phyloP scores from a whole-genome alignment of 306 rosid genomes.

The Luffa acutangula region DNA sequence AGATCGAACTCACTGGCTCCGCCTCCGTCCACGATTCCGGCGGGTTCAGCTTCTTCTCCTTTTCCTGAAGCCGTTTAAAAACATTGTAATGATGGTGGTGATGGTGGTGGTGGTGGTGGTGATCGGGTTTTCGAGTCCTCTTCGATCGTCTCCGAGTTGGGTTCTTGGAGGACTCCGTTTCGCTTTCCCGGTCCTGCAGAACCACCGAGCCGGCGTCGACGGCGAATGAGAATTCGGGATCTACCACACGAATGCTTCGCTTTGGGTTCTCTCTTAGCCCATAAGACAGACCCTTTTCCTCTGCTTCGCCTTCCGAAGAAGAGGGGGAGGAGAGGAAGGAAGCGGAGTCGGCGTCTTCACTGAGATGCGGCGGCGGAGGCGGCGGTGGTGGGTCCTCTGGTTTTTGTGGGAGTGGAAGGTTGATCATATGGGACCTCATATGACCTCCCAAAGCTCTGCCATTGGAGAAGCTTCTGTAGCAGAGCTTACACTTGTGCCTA shows the following conservation, averaged over 20 bases:
- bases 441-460: conserved; percentile 97
- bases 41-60: conserved; percentile 14
- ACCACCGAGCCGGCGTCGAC: conserved; percentile 47
- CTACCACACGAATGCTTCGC: conserved; percentile 40
- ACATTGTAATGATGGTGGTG: neutral
- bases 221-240: conserved; percentile 62
- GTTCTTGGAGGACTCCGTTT: conserved; percentile 70
- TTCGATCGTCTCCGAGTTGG: conserved; percentile 62
- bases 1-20: conserved; percentile 61
- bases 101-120: neutral
- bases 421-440: conserved; percentile 96
- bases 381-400: conserved; percentile 13
- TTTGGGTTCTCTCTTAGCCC: conserved; percentile 68
- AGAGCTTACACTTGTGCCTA: conserved; percentile 70
- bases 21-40: conserved; percentile 46
- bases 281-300: conserved; percentile 26
- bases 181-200: conserved; percentile 76
- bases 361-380: conserved; percentile 16
- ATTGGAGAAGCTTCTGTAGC: conserved; percentile 61
- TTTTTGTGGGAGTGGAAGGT: conserved; percentile 40
- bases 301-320: conserved; percentile 24
- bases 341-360: conserved; percentile 44
- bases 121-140: conserved; percentile 32
- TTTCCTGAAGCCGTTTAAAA: neutral
- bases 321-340: conserved; percentile 27